Base-by-base conservation (phyloP, 106 monocot genomes). In the Allium sativum region DNA sequence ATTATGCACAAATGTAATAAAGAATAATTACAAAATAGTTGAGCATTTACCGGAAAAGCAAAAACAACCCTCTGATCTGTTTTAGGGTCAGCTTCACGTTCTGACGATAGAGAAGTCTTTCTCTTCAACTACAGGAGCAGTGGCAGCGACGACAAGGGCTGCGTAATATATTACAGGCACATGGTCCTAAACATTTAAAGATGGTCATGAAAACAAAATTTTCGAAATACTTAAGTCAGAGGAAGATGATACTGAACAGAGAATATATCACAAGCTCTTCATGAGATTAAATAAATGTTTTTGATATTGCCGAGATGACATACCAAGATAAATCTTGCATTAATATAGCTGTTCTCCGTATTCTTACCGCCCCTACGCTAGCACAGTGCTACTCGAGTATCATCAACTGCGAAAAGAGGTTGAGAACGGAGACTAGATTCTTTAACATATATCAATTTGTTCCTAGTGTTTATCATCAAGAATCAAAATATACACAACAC, bases 241-340 rank as follows among this genome's bases (percentile, higher is more conserved):
- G 48, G 45, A 11, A 10, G 61, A 45, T n/a, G n/a, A n/a, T 45
- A 17, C 31, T 43, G 16, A 44, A n/a, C 44, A n/a, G 5, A 31
- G 31, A 12, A 62, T 62, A 46, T 13, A 62, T 47, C 47, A 62
- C 13, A 21, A 46, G 4, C 45, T 62, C 12, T 55, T 54, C 21
- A 64, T 42, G 41, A 54, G 42, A 64, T 9, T 6, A 63, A 31
- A 63, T 14, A 53, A 45, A n/a, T 68, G 3, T 45, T 17, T 10
- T n/a, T 59, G 54, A 43, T 18, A 60, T 48, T 42, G 20, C 7
- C 8, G 4, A 10, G 14, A 72, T 12, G 11, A 21, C 21, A 40
- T 84, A 99, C 98, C 79, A 60, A 68, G 68, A 99, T 72, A 81
- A 88, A 83, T 74, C 85, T 99, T 57, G 98, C 98, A 70, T 99